phyloP scores from a whole-genome alignment of 768 basidiomycete genomes.

The Favolaschia claudopus region DNA sequence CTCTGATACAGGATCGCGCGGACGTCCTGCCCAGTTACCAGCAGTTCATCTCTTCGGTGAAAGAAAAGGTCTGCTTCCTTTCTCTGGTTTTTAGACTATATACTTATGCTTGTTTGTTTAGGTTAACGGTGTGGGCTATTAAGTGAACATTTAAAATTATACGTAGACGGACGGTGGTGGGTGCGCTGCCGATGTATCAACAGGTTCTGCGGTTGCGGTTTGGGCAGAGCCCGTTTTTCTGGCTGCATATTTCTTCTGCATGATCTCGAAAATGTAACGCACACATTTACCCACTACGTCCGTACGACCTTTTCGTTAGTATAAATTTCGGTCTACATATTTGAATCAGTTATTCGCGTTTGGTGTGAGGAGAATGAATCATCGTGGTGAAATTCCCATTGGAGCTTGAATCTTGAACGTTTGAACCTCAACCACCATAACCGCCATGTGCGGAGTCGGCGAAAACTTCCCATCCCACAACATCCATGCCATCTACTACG shows the following conservation, averaged over 20 bases:
- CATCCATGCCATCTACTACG: no score
- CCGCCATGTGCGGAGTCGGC: no score
- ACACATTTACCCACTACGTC: slow-evolving; percentile 14
- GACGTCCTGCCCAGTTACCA: slow-evolving; percentile 96
- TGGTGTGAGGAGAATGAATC: no score
- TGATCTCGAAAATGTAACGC: slow-evolving; percentile 27
- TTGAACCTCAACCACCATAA: no score
- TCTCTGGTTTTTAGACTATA: neutral
- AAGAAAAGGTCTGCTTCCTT: slow-evolving; percentile 77
- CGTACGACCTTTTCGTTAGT: neutral
- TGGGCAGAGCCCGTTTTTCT: slow-evolving; percentile 1
- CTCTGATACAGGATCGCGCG: slow-evolving; percentile 93
- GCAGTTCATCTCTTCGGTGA: slow-evolving; percentile 89
- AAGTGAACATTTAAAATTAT: slow-evolving; percentile 22
- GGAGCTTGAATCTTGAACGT: no score
- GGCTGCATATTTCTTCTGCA: slow-evolving; percentile 4
- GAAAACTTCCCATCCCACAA: no score
- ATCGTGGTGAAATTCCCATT: no score
- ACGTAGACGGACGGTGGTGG: neutral
- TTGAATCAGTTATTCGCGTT: no score
- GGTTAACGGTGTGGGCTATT: slow-evolving; percentile 39
- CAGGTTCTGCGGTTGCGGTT: neutral
- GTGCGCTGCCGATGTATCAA: slow-evolving; percentile 19
- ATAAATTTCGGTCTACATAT: no score
- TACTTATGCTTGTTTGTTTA: slow-evolving; percentile 16